Conservation (phyloP, 2,329 filamentous ascomycete genomes). For the Trichoderma hamatum region DNA sequence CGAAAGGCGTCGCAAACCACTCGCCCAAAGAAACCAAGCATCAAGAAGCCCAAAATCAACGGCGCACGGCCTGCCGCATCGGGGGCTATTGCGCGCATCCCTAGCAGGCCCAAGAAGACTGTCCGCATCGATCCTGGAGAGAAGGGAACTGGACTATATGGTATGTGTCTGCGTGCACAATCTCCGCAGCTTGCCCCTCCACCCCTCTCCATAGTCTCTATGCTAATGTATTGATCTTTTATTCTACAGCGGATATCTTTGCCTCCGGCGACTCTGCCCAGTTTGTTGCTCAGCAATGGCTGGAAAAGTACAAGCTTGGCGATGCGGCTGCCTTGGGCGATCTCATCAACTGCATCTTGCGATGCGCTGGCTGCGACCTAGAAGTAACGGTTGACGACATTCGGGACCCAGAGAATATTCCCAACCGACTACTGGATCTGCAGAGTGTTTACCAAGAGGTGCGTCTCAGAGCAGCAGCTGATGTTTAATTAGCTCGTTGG, state of each 20-base stretch:
- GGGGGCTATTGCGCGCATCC: constrained; percentile 49
- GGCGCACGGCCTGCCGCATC: constrained; percentile 48
- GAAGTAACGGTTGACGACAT: constrained; percentile 82
- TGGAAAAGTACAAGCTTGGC: constrained; percentile 59
- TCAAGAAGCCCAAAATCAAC: constrained; percentile 67
- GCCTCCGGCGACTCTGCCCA: constrained; percentile 59
- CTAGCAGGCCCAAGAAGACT: constrained; percentile 59
- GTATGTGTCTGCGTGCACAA: constrained; percentile 43
- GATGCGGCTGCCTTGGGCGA: constrained; percentile 60
- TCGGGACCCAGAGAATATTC: constrained; percentile 83
- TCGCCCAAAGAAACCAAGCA: constrained; percentile 58
- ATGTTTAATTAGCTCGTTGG: neutral
- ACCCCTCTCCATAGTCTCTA: constrained; percentile 30
- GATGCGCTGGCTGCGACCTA: constrained; percentile 77
- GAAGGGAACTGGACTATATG: constrained; percentile 59
- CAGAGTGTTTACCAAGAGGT: constrained; percentile 85
- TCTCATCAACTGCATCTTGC: constrained; percentile 67
- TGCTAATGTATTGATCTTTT: constrained; percentile 15
- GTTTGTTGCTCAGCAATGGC: constrained; percentile 63
- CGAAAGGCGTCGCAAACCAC: constrained; percentile 49
- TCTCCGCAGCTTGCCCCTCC: constrained; percentile 11
- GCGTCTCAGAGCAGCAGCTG: neutral
- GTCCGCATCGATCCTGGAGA: constrained; percentile 55
- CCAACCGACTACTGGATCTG: constrained; percentile 77
- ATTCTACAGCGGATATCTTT: constrained; percentile 62